phyloP scores from a whole-genome alignment of 2,329 filamentous ascomycete genomes.

The Cytospora chrysosperma region DNA sequence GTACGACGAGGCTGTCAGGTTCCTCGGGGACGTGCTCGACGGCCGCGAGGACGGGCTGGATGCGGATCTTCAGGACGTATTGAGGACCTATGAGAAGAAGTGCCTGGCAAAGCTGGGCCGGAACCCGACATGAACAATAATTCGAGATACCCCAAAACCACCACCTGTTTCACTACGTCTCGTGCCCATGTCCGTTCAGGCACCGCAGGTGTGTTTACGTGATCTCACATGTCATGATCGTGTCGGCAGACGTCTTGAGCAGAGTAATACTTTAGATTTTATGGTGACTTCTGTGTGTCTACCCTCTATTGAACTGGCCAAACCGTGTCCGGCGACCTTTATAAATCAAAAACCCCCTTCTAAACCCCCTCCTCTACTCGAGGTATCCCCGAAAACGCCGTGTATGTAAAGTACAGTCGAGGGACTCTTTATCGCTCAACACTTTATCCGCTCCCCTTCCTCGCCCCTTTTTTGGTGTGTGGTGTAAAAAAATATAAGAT shows the following conservation, averaged over 20 bases:
- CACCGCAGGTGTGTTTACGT: too few species aligned
- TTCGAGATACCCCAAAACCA: not conserved
- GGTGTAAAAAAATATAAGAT: conserved; percentile 12
- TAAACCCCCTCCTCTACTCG: not conserved
- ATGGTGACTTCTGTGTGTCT: conserved; percentile 15
- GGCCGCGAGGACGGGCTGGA: conserved; percentile 39
- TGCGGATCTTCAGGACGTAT: conserved; percentile 40
- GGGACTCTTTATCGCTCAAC: conserved; percentile 4
- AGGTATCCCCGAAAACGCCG: conserved; percentile 13
- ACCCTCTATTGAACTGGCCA: conserved; percentile 20
- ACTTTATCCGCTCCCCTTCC: conserved; percentile 1
- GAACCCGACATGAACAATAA: not conserved
- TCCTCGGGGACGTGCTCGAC: conserved; percentile 39
- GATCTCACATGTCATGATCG: not conserved
- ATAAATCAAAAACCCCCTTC: not conserved
- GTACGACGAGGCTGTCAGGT: conserved; percentile 45
- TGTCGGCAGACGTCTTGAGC: not conserved
- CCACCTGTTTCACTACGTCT: too few species aligned
- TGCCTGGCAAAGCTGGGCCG: conserved; percentile 36
- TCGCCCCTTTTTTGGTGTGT: conserved; percentile 8
- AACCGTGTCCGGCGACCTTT: conserved; percentile 18
- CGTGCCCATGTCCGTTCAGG: too few species aligned
- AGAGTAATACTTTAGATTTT: not conserved
- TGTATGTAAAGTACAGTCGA: conserved; percentile 8
- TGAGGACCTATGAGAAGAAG: conserved; percentile 44